These are phyloP conservation scores for Rhipidocladum racemiflorum DNA, from an alignment of 176 grass and related monocot species.

Conservation along the genomic window DNA sequence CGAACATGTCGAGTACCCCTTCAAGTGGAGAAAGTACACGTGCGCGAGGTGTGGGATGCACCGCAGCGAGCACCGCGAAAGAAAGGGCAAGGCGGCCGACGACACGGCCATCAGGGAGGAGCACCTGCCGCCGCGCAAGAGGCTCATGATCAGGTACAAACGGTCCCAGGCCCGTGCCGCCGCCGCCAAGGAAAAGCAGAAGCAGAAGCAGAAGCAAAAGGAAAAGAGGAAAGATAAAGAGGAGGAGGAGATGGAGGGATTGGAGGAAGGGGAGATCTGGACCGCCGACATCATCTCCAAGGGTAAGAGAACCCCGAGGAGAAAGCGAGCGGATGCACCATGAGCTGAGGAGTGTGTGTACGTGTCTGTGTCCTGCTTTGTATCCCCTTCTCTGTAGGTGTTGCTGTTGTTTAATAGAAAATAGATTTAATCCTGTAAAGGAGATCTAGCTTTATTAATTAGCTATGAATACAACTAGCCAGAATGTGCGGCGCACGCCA, in stretches of 20 bases:
- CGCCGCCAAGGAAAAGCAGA: background rate
- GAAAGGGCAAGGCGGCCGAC: background rate
- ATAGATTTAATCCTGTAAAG: no score
- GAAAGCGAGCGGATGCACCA: background rate
- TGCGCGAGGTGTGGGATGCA: background rate
- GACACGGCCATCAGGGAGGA: background rate
- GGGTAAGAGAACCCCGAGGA: constrained; percentile 13
- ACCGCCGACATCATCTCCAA: background rate
- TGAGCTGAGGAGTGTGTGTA: background rate
- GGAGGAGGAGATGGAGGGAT: background rate
- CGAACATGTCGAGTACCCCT: constrained; percentile 1
- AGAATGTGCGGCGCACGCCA: no score
- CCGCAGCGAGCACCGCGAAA: background rate
- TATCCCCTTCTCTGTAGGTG: no score
- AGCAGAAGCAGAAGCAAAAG: no score
- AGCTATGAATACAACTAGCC: no score
- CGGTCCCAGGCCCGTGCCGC: background rate
- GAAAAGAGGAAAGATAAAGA: no score
- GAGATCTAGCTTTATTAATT: no score
- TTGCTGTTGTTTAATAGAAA: no score
- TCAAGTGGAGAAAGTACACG: constrained; percentile 17
- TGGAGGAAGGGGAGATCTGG: constrained; percentile 11
- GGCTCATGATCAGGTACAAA: background rate
- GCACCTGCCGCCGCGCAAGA: constrained; percentile 35
- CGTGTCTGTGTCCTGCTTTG: no score